Evolutionary conservation across 2,329 filamentous ascomycete species (phyloP).

Genomic region (Blastomyces gilchristii): DNA sequence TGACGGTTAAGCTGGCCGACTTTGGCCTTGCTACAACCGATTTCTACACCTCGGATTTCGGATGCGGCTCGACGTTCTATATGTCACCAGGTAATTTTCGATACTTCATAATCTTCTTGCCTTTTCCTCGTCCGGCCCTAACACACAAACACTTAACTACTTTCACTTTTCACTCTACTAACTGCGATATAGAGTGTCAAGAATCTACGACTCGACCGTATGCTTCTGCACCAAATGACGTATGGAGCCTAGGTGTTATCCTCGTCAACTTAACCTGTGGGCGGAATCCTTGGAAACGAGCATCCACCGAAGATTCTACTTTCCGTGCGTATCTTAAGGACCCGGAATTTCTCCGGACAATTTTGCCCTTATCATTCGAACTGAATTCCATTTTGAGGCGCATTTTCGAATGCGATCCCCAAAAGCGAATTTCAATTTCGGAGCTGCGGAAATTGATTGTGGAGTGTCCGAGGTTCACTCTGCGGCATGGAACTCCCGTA

Average conservation of each 20-base stretch:
- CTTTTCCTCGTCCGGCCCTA: conserved; percentile 10
- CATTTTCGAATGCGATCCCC: conserved; percentile 79
- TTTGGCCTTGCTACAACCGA: conserved; percentile 90
- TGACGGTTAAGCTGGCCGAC: conserved; percentile 90
- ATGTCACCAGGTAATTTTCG: conserved; percentile 86
- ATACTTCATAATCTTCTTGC: conserved; percentile 11
- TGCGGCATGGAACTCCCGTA: conserved; percentile 21
- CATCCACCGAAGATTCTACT: conserved; percentile 83
- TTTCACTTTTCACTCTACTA: conserved; percentile 12
- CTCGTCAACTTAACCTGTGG: conserved; percentile 95
- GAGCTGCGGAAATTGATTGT: conserved; percentile 70
- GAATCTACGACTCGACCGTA: conserved; percentile 67
- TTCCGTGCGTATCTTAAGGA: conserved; percentile 85
- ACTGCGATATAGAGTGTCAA: conserved; percentile 65
- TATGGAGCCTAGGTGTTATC: conserved; percentile 97
- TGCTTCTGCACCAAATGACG: conserved; percentile 85
- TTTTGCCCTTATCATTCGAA: conserved; percentile 81
- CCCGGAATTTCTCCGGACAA: conserved; percentile 78
- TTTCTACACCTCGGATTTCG: conserved; percentile 79
- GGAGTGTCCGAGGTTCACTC: conserved; percentile 63
- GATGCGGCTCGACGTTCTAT: conserved; percentile 96
- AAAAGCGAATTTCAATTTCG: conserved; percentile 67
- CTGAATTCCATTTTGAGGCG: conserved; percentile 76
- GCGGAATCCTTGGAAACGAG: conserved; percentile 97
- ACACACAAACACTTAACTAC: conserved; percentile 8